Conservation (phyloP, 75 land plant species). For the Gnetum montanum region DNA sequence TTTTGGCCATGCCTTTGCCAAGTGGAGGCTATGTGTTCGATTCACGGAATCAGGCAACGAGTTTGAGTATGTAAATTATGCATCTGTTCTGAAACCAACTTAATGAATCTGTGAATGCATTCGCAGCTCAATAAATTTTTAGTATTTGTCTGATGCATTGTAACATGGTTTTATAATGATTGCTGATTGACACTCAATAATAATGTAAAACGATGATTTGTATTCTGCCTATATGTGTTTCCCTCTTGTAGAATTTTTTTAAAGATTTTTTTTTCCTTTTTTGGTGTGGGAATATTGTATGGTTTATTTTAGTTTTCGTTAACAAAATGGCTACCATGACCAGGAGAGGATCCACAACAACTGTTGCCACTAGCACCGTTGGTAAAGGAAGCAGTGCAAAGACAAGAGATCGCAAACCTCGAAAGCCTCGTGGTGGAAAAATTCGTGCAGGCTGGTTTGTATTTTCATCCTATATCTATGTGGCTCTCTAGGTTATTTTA, state of each 20-base stretch:
- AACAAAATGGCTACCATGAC: constrained; percentile 22
- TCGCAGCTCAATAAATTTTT: no score
- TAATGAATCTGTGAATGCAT: no score
- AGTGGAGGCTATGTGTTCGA: no score
- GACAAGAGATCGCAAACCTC: constrained; percentile 28
- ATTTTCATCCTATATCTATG: neutral
- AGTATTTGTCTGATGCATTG: no score
- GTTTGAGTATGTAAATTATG: no score
- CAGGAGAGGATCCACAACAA: constrained; percentile 27
- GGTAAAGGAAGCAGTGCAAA: constrained; percentile 18
- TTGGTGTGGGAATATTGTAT: neutral
- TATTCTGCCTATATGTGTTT: no score
- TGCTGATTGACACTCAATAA: no score
- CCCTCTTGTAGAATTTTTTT: neutral
- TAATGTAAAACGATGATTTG: no score
- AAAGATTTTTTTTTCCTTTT: neutral
- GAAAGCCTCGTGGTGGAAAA: constrained; percentile 58
- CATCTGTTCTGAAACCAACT: no score
- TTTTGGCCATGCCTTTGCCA: neutral
- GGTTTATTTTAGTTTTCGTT: neutral
- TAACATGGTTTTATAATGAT: no score
- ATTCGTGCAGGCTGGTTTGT: constrained; percentile 92
- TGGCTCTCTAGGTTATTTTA: neutral
- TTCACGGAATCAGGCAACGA: no score
- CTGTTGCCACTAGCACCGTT: constrained; percentile 26